Evolutionary conservation across 2,329 filamentous ascomycete species (phyloP).

Genomic region (Xylariaceae sp.): DNA sequence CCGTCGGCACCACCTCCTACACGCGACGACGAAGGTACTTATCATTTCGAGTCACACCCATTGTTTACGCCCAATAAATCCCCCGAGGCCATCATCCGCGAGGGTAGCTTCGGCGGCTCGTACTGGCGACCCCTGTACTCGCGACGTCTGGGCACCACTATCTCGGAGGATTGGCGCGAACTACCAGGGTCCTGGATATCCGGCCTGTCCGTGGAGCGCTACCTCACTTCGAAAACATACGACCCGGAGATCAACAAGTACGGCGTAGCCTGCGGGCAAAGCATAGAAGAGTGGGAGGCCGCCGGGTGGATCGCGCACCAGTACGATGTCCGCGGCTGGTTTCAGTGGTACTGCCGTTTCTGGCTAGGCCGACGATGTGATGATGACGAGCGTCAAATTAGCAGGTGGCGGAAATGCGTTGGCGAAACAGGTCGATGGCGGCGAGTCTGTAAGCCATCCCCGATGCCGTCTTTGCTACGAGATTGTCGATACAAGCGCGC

Average conservation of each 20-base stretch:
- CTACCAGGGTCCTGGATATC: slow-evolving; percentile 51
- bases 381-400: slow-evolving; percentile 58
- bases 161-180: slow-evolving; percentile 54
- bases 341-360: slow-evolving; percentile 62
- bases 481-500: no score
- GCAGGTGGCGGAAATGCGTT: slow-evolving; percentile 58
- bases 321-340: slow-evolving; percentile 60
- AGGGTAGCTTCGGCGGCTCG: slow-evolving; percentile 58
- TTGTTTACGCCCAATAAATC: slow-evolving; percentile 59
- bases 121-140: slow-evolving; percentile 58
- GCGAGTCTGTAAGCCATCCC: slow-evolving; percentile 38
- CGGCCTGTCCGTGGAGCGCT: slow-evolving; percentile 46
- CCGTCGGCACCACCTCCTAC: slow-evolving; percentile 47
- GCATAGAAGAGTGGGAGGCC: slow-evolving; percentile 61
- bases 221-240: slow-evolving; percentile 50
- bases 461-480: not conserved
- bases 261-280: slow-evolving; percentile 58
- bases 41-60: slow-evolving; percentile 52
- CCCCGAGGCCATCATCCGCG: slow-evolving; percentile 56
- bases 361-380: slow-evolving; percentile 56
- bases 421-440: slow-evolving; percentile 58
- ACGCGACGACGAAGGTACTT: slow-evolving; percentile 48
- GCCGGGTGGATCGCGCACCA: slow-evolving; percentile 60
- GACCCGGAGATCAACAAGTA: slow-evolving; percentile 58
- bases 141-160: slow-evolving; percentile 46